Percentiles rank a stretch among this genome's conserved stretches.
phyloP scores from a whole-genome alignment of 352 stramenopile genomes.

The Phytopythium vexans region DNA sequence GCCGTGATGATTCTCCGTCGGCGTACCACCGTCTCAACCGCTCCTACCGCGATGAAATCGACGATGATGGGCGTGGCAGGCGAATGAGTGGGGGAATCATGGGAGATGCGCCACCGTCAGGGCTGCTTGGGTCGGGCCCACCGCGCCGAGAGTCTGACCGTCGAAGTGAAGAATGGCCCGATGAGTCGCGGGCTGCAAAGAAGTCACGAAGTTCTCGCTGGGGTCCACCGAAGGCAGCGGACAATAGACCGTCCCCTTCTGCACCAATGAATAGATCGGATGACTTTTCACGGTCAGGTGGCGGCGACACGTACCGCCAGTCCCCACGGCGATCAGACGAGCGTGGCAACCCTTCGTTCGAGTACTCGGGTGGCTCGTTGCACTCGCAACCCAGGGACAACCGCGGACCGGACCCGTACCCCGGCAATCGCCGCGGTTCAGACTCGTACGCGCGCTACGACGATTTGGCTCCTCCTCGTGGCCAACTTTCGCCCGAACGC shows the following conservation, averaged over 20 bases:
- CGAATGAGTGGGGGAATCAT: neutral
- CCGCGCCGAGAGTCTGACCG: constrained; percentile 10
- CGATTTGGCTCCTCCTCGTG: neutral
- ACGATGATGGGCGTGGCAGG: no score
- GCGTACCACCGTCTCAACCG: no score
- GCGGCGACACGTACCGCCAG: neutral
- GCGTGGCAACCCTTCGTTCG: neutral
- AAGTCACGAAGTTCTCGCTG: constrained; percentile 68
- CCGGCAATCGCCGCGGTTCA: no score
- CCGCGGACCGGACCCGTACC: neutral
- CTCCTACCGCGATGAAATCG: no score
- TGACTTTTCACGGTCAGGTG: neutral
- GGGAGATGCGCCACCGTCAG: constrained; percentile 12
- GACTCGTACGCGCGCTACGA: constrained; percentile 2
- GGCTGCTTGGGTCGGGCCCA: constrained; percentile 17
- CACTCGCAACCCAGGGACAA: neutral
- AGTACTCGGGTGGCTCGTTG: neutral
- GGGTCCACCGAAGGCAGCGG: constrained; percentile 48
- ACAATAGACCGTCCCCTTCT: constrained; percentile 38
- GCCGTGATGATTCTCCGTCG: no score
- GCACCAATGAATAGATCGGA: neutral
- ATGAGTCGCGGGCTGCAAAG: constrained; percentile 41
- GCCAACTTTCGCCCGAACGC: neutral
- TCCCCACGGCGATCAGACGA: neutral
- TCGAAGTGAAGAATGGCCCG: constrained; percentile 24